phyloP scores from a whole-genome alignment of 2,329 filamentous ascomycete genomes.

The Colletotrichum kahawae region DNA sequence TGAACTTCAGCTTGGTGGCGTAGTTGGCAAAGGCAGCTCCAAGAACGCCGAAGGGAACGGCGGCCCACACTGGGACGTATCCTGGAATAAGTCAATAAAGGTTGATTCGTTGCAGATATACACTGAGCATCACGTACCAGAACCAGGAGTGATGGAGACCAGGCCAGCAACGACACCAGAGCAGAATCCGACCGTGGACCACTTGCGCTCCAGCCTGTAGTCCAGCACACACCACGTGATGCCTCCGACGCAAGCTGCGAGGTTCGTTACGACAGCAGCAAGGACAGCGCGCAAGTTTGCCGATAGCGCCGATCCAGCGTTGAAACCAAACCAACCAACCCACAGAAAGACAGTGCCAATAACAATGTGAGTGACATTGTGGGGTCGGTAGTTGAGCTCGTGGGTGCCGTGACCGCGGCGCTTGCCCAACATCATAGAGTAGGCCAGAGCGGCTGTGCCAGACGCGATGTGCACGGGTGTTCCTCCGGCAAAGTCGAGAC shows the following conservation, averaged over 20 bases:
- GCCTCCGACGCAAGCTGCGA: conserved; percentile 83
- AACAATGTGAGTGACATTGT: conserved; percentile 92
- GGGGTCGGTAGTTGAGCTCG: conserved; percentile 88
- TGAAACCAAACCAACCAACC: conserved; percentile 97
- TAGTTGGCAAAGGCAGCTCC: conserved; percentile 85
- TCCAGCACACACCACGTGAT: conserved; percentile 91
- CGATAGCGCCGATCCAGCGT: conserved; percentile 80
- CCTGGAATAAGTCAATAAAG: conserved; percentile 34
- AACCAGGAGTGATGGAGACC: conserved; percentile 87
- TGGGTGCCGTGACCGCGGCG: conserved; percentile 83
- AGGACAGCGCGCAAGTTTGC: conserved; percentile 87
- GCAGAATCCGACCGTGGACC: conserved; percentile 93
- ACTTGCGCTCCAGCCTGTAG: conserved; percentile 87
- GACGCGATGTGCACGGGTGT: conserved; percentile 90
- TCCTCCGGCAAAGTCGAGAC: conserved; percentile 87
- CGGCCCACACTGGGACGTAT: conserved; percentile 84
- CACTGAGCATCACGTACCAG: conserved; percentile 55
- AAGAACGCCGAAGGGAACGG: conserved; percentile 78
- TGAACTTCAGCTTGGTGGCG: conserved; percentile 88
- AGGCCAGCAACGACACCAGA: conserved; percentile 87
- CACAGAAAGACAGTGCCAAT: conserved; percentile 93
- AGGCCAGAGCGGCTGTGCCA: conserved; percentile 82
- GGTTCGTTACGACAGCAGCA: conserved; percentile 85
- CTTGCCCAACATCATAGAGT: conserved; percentile 91
- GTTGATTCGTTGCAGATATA: background rate